Conservation (phyloP, 805 yeast species). For the Yarrowia deformans region DNA sequence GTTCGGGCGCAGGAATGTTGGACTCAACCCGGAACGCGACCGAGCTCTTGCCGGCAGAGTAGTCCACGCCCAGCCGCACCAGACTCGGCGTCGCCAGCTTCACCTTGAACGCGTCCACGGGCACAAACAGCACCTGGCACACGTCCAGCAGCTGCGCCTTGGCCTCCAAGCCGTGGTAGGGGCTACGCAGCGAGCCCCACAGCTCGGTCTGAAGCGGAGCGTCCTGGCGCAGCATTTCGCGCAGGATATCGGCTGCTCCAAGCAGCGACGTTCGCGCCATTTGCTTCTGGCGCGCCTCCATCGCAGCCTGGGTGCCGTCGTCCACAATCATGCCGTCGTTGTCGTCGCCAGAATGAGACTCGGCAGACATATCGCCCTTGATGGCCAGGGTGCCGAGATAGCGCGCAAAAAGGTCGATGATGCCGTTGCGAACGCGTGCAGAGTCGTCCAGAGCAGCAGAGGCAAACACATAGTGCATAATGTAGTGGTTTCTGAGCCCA, state of each 20-base stretch:
- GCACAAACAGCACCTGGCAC: constrained; percentile 68
- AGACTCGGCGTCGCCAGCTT: constrained; percentile 71
- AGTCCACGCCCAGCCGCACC: constrained; percentile 56
- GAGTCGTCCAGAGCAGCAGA: constrained; percentile 64
- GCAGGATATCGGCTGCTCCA: constrained; percentile 70
- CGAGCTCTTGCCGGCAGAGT: not conserved
- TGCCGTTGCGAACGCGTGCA: constrained; percentile 57
- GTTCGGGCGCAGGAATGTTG: constrained; percentile 29
- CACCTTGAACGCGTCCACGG: constrained; percentile 67
- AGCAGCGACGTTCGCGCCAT: constrained; percentile 67
- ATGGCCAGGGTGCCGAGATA: constrained; percentile 73
- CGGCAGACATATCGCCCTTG: constrained; percentile 55
- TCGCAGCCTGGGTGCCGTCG: constrained; percentile 54
- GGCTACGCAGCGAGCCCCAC: constrained; percentile 70
- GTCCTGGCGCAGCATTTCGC: constrained; percentile 63
- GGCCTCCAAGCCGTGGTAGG: constrained; percentile 64
- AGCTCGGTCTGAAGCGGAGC: constrained; percentile 63
- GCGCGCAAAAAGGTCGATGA: constrained; percentile 58
- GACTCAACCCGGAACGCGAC: constrained; percentile 24
- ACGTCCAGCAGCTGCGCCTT: constrained; percentile 70
- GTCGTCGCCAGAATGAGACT: constrained; percentile 44
- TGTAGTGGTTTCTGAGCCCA: constrained; percentile 69
- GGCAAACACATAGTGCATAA: constrained; percentile 69
- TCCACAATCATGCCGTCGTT: constrained; percentile 64
- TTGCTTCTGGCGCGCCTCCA: constrained; percentile 64